Evolutionary conservation across 495 filamentous ascomycete genomes (phyloP), one percentile per base, ranked within the genome.

Genomic region (Ramalina peruviana): DNA sequence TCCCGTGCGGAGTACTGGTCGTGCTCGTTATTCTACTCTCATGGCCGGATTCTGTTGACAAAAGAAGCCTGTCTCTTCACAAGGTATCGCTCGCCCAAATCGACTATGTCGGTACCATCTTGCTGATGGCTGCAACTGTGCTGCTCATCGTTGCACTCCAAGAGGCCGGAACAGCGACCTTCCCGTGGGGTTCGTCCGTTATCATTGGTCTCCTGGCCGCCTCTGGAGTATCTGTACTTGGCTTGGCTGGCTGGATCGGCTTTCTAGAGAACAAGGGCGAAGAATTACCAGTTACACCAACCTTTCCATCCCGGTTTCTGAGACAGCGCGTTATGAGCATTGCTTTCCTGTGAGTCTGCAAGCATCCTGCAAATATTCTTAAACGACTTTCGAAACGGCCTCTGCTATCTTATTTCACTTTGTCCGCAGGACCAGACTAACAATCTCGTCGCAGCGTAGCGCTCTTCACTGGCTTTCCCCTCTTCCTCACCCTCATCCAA

Each of bases 141-240:
- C 63, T 84, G 10, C 57, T 80, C 0, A 68, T 82, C 1, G 74
- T 79, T 48, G 65, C 72, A 1, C 64, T 83, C 23, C 74, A 83
- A 49, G 72, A 83, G 55, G 72, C 65, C 10, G 77, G 77, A 60
- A 40, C 70, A 62, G 45, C 67, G 63, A 42, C 40, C 12, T 49
- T 57, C 67, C 20, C 61, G 55, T 56, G 67, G 78, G 23, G 57
- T 53, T 41, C 68, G 0, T 63, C 63, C 0, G 64, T 59, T 6
- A 61, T 74, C 6, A 59, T 77, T 62, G 68, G 65, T n/a, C 66
- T 67, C 6, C 58, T 66, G 36, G 66, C 71, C 3, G 44, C 72
- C 20, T 50, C 62, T 3, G 65, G 52, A 1, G 47, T 62, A 15
- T 58, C 40, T 20, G 74, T 52, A 52, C 58, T 54, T 52, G 67